A percentile compares a stretch with the other conserved stretches of the same genome.
These are phyloP conservation scores for Xylariaceae sp. DNA, from an alignment of 2,329 filamentous ascomycete genomes.

Conservation along the genomic window DNA sequence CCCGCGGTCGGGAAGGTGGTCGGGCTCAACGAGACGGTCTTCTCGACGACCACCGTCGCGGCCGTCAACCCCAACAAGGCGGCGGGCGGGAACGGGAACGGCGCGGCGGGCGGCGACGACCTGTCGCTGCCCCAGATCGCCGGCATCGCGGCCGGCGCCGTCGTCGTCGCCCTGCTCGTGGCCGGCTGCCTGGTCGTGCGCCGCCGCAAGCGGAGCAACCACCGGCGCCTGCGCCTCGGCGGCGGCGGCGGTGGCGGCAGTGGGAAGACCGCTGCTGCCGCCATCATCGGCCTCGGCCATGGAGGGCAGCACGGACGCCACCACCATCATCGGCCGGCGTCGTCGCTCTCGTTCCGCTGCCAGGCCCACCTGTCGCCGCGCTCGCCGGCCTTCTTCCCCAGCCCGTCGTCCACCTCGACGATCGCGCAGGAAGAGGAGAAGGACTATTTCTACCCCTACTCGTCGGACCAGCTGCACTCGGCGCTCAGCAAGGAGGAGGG, in stretches of 20 bases:
- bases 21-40: conserved; percentile 38
- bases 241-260: conserved; percentile 9
- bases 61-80: conserved; percentile 26
- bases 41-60: conserved; percentile 28
- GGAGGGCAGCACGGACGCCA: conserved; percentile 1
- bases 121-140: conserved; percentile 30
- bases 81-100: no score
- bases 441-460: not conserved
- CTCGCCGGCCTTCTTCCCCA: conserved; percentile 29
- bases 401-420: conserved; percentile 6
- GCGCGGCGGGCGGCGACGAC: no score
- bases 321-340: conserved; percentile 29
- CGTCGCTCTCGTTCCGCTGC: conserved; percentile 45
- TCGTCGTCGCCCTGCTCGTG: conserved; percentile 30
- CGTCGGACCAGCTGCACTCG: conserved; percentile 4
- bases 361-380: conserved; percentile 36
- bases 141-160: conserved; percentile 34
- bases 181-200: conserved; percentile 37
- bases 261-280: conserved; percentile 1
- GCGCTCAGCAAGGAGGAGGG: no score
- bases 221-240: conserved; percentile 22
- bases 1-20: conserved; percentile 30
- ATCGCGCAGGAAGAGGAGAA: conserved; percentile 27
- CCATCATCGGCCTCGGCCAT: conserved; percentile 11
- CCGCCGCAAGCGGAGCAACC: conserved; percentile 36